A percentile compares a stretch with the other conserved stretches of the same genome.
phyloP scores from a whole-genome alignment of 257 asterid genomes.

The Nicotiana otophora region DNA sequence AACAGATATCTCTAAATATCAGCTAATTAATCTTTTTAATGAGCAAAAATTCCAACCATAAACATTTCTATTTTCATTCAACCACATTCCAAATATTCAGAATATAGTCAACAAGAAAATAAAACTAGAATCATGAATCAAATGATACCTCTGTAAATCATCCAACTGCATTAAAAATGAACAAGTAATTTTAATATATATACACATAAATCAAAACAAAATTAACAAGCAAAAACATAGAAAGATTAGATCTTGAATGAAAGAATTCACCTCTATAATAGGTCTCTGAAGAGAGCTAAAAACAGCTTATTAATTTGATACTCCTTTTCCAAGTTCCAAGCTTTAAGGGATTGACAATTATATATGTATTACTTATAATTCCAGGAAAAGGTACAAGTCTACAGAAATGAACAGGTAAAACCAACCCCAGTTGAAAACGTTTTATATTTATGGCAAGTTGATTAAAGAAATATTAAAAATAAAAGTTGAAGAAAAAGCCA shows the following conservation, averaged over 20 bases:
- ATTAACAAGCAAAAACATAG: background rate
- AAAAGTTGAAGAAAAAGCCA: background rate
- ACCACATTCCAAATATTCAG: background rate
- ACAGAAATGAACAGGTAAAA: background rate
- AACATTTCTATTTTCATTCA: background rate
- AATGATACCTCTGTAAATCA: background rate
- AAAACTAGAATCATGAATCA: background rate
- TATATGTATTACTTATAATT: background rate
- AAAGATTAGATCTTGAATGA: background rate
- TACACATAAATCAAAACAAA: background rate
- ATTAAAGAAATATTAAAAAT: background rate
- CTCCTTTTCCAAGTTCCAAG: conserved; percentile 2
- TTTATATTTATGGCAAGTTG: background rate
- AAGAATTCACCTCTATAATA: background rate
- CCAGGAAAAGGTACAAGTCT: background rate
- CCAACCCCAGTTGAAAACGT: conserved; percentile 12
- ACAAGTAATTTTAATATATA: background rate
- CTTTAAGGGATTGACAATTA: conserved; percentile 1
- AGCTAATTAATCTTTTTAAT: too few species aligned
- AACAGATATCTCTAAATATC: too few species aligned
- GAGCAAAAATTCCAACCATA: background rate
- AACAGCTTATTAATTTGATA: background rate
- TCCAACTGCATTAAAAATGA: background rate
- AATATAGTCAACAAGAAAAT: background rate
- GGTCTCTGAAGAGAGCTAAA: background rate